A percentile compares a stretch with the other conserved stretches of the same genome.
Conservation (phyloP, 768 basidiomycete genomes). For the Russula abietina region DNA sequence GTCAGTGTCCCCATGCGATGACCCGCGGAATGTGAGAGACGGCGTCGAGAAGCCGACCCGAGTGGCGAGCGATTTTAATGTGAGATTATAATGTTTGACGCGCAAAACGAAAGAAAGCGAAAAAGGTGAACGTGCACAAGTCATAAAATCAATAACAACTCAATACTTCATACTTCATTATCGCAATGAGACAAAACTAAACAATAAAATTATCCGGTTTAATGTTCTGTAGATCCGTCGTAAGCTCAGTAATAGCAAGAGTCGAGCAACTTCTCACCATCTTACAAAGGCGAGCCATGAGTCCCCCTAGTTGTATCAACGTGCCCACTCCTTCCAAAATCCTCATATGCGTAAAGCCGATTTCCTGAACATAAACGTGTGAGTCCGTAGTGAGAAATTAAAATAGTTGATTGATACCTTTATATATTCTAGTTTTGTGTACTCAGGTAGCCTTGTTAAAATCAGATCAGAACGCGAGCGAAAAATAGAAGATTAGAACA, state of each 20-base stretch:
- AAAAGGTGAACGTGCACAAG: too few relatives aligned
- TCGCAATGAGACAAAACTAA: constrained; percentile 11
- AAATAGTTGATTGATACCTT: constrained; percentile 47
- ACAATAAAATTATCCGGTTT: constrained; percentile 52
- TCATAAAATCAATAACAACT: too few relatives aligned
- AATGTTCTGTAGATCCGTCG: constrained; percentile 43
- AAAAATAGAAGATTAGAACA: constrained; percentile 27
- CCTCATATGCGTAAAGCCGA: constrained; percentile 98
- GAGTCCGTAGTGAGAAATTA: neutral
- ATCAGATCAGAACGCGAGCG: neutral
- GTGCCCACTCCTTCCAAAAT: constrained; percentile 97
- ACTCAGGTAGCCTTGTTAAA: constrained; percentile 67
- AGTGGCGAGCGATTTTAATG: too few relatives aligned
- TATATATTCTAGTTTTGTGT: constrained; percentile 93
- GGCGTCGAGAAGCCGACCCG: too few relatives aligned
- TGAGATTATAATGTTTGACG: too few relatives aligned
- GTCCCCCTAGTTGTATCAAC: constrained; percentile 85
- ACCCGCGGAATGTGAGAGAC: too few relatives aligned
- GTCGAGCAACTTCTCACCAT: constrained; percentile 45
- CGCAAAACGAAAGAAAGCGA: too few relatives aligned
- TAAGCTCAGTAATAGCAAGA: neutral
- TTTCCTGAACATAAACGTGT: constrained; percentile 55
- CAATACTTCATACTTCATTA: neutral
- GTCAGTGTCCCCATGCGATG: too few relatives aligned
- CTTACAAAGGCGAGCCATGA: constrained; percentile 87